Evolutionary conservation across 768 basidiomycete species (phyloP).

Genomic region (Mycena floridula): DNA sequence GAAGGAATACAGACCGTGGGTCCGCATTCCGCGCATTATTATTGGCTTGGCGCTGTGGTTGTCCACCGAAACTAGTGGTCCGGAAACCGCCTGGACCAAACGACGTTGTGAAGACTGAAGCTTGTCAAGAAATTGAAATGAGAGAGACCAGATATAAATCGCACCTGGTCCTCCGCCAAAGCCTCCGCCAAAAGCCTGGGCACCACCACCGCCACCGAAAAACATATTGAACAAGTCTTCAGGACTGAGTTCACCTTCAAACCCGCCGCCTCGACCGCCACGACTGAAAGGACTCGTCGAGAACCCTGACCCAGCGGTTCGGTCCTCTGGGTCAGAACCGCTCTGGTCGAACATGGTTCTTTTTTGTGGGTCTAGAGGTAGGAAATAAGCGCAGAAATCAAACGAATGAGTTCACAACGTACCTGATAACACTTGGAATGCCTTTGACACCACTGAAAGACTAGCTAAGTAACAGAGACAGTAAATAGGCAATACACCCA

Average conservation of each 20-base stretch:
- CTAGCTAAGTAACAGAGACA: conserved; percentile 5
- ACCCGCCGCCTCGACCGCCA: conserved; percentile 40
- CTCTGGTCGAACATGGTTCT: conserved; percentile 80
- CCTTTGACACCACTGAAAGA: conserved; percentile 87
- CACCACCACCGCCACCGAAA: conserved; percentile 72
- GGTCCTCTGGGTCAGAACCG: conserved; percentile 85
- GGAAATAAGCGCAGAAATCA: conserved; percentile 3
- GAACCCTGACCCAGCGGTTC: conserved; percentile 61
- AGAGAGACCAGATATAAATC: conserved; percentile 8
- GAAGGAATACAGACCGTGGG: conserved; percentile 59
- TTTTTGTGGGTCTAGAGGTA: conserved; percentile 69
- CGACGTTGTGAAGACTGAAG: conserved; percentile 63
- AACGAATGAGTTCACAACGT: conserved; percentile 2
- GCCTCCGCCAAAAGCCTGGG: conserved; percentile 41
- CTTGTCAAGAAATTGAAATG: conserved; percentile 3
- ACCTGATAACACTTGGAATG: conserved; percentile 92
- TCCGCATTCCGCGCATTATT: conserved; percentile 32
- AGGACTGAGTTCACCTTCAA: conserved; percentile 85
- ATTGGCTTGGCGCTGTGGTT: conserved; percentile 26
- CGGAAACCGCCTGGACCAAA: conserved; percentile 86
- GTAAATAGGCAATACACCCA: conserved; percentile 31
- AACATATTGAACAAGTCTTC: conserved; percentile 99
- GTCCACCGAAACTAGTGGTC: conserved; percentile 51
- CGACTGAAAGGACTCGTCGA: conserved; percentile 43
- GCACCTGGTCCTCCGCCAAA: conserved; percentile 55